Conservation (phyloP, 1,284 basidiomycete genomes). For the Ceratobasidium sp. region DNA sequence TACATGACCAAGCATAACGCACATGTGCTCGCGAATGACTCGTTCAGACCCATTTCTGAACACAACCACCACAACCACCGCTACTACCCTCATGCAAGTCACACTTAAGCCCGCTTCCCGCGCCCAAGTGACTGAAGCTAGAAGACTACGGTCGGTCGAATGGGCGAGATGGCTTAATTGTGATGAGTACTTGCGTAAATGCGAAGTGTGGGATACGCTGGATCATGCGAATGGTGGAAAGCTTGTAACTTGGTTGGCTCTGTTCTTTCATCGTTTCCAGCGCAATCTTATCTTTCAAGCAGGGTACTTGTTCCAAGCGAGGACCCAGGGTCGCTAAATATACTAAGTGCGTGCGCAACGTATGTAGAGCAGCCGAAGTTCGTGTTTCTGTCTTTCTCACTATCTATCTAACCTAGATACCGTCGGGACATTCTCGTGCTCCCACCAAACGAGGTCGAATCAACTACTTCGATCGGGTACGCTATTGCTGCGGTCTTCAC, state of each 20-base stretch:
- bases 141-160: constrained; percentile 55
- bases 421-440: constrained; percentile 54
- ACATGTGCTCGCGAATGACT: neutral
- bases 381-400: constrained; percentile 46
- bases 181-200: constrained; percentile 58
- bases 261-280: neutral
- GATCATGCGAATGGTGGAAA: constrained; percentile 59
- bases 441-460: constrained; percentile 20
- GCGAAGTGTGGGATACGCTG: constrained; percentile 56
- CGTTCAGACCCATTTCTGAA: neutral
- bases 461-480: constrained; percentile 60
- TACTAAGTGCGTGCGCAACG: constrained; percentile 64
- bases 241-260: constrained; percentile 58
- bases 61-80: neutral
- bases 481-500: constrained; percentile 67
- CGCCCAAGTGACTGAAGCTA: constrained; percentile 50
- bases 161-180: constrained; percentile 58
- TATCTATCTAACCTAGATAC: constrained; percentile 51
- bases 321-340: constrained; percentile 59
- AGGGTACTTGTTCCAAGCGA: constrained; percentile 63
- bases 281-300: neutral
- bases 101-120: constrained; percentile 18
- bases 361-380: constrained; percentile 49
- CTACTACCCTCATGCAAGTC: constrained; percentile 9
- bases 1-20: neutral